Evolutionary conservation across 2,329 filamentous ascomycete genomes (phyloP), one percentile per base, ranked within the genome.

Genomic region (Botrytis fabae): DNA sequence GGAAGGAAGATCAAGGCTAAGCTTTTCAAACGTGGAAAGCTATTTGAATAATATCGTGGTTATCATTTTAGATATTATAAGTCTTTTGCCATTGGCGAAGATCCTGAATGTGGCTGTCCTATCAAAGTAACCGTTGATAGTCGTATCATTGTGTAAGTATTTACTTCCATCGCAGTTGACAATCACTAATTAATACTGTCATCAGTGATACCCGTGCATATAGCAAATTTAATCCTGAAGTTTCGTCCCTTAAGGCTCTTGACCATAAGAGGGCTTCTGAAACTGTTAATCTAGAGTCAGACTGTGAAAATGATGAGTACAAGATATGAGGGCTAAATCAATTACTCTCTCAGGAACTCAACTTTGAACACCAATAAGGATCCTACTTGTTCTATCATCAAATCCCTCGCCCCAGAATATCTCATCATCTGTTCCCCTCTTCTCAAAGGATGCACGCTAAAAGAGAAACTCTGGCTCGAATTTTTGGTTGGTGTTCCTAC

Each of bases 21-120:
- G 14, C 80, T 87, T 18, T 75, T 81, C 3, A 80, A 81, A 64
- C 82, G 85, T 6, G 86, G 86, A 1, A 80, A 81, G 64, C 77
- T 81, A 25, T 87, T 86, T 59, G 84, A 86, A 78, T 77, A 78
- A 14, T 82, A 86, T 1, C 82, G 83, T 0, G 85, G 85, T 3
- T 84, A 83, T 73, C 82, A 85, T 74, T 87, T 85, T 80, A 86
- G 85, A 78, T 78, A 82, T 46, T 87, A 86, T 76, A 81, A 77
- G 38, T 42, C 38, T 14, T 62, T 42, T 42, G 60, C 60, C 25
- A 20, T 62, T 42, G 38, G 60, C 14, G 40, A n/a, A 25, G 16
- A 28, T 28, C 7, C 12, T 9, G 22, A 28, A 57, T 57, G 6
- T 42, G 60, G 60, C 6, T n/a, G 40, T 12, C 22, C 74, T 38